Evolutionary conservation across 257 asterid species (phyloP), one percentile per base, ranked within the genome.

Genomic region (Solanum boliviense): DNA sequence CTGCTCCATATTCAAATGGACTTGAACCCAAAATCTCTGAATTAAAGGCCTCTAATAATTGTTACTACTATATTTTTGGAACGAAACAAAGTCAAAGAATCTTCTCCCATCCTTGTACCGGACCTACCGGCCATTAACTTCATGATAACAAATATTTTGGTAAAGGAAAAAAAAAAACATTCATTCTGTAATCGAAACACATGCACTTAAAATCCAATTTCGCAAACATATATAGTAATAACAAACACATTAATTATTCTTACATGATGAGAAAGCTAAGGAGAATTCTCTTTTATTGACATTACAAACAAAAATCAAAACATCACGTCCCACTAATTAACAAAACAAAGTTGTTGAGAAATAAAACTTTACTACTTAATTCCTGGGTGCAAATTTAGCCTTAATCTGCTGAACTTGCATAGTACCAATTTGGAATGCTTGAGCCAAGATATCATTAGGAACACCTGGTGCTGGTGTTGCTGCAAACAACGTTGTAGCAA

Each of bases 401-500:
- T 95, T 94, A 91, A 95, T 95, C 41, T 93, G 91, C 91, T 94
- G 18, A 68, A 94, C 94, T 74, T 93, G 94, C 88, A 89, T 84
- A 6, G 93, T 94, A 1, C 91, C 92, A 70, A 95, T 56, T 67
- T 86, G 93, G 92, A 95, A 95, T 48, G 96, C 91, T 89, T 87
- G 89, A 21, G 95, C 88, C 91, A 94, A 84, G 1, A 95, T 96
- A 89, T 94, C 29, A 81, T 94, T 93, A 36, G 98, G 95, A 84
- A 95, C 94, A 3, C 92, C 83, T 13, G 98, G 98, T 46, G 90
- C 83, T 23, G 98, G 98, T 46, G 90, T 3, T 1, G 98, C 91
- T 15, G 92, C 93, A 36, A 95, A 95, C 91, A 95, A 71, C 0
- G 98, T 90, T 86, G 87, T 84, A 2, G 98, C 95, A 60, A 95